phyloP scores from a whole-genome alignment of 2,329 filamentous ascomycete species.

The Neofusicoccum ribis region DNA sequence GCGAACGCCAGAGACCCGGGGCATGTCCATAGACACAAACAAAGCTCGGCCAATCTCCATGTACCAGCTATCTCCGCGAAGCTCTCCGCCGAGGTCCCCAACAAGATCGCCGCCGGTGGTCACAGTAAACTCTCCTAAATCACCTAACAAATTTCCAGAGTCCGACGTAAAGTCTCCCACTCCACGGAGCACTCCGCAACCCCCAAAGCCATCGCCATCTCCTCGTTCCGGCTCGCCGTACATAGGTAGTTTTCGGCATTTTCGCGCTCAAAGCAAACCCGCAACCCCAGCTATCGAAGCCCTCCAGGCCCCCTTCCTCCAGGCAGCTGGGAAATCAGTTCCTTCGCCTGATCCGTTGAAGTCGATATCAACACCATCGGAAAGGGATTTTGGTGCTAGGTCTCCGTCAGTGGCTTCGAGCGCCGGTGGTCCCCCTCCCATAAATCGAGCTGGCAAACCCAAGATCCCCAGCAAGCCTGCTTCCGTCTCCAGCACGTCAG shows the following conservation, averaged over 20 bases:
- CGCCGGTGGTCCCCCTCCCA: constrained; percentile 62
- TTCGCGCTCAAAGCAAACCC: constrained; percentile 41
- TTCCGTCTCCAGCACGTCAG: constrained; percentile 23
- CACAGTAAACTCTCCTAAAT: constrained; percentile 68
- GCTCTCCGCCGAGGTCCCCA: constrained; percentile 40
- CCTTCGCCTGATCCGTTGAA: constrained; percentile 33
- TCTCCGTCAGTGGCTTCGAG: constrained; percentile 30
- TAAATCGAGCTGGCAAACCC: constrained; percentile 80
- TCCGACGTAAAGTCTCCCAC: constrained; percentile 35
- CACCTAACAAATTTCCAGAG: constrained; percentile 57
- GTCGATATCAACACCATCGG: not conserved
- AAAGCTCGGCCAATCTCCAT: constrained; percentile 50
- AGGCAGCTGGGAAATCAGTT: constrained; percentile 23
- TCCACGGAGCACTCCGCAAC: constrained; percentile 27
- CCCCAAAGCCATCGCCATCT: constrained; percentile 25
- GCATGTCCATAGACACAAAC: constrained; percentile 24
- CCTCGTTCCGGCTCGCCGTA: constrained; percentile 21
- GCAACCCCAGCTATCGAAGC: constrained; percentile 45
- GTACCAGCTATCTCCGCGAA: constrained; percentile 48
- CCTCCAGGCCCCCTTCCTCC: constrained; percentile 37
- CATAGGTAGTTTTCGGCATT: constrained; percentile 31
- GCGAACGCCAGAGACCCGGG: constrained; percentile 22
- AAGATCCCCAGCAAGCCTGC: constrained; percentile 57
- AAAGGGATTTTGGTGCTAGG: not conserved
- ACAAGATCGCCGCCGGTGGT: constrained; percentile 63